Base-by-base conservation (phyloP, 805 yeast species). In the Ogataea paradorogensis region DNA sequence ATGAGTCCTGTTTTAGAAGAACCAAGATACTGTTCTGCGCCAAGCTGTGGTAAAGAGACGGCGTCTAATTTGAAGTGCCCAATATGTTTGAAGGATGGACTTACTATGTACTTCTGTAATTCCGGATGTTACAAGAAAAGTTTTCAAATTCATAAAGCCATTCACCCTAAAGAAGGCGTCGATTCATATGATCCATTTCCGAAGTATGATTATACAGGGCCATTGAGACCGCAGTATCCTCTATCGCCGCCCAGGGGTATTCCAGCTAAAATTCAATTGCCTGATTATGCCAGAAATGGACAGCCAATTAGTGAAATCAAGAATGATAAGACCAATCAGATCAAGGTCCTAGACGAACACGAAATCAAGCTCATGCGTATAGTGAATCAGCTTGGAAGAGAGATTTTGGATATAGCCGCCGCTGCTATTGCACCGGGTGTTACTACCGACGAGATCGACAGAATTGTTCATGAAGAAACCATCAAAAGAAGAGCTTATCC, bases 391-490 rank as follows among this genome's bases (percentile, higher is more conserved):
- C 64, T 82, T 11, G 93, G 90, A 13, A 76, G 99, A 60, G 96
- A 90, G 60, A 79, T 93, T n/a, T 66, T 90, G 45, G 99, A 93
- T 63, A 69, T 74, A 9, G 95, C 93, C 7, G 99, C 91, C 6
- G 82, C 86, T 3, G 82, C 84, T 20, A 71, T 88, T 28, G 76
- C 70, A 47, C 95, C 95, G 0, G 99, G 99, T 31, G 67, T 88
- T 43, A 91, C 97, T 36, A 90, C 99, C 20, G 98, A 93, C 59
- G 91, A 84, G 59, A 70, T 93, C 41, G 99, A 93, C 62, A 78
- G 70, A 33, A 73, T 90, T 47, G 89, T 88, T 31, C 98, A 93
- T 60, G 74, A 78, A 36, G 98, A 89, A 55, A 84, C 96, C 43
- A 70, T 90, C 53, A 87, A 86, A 62, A 77, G 96, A 62, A 80